Evolutionary conservation across 306 rosid genomes (phyloP), one percentile per base, ranked within the genome.

Genomic region (Lathyrus oleraceus): DNA sequence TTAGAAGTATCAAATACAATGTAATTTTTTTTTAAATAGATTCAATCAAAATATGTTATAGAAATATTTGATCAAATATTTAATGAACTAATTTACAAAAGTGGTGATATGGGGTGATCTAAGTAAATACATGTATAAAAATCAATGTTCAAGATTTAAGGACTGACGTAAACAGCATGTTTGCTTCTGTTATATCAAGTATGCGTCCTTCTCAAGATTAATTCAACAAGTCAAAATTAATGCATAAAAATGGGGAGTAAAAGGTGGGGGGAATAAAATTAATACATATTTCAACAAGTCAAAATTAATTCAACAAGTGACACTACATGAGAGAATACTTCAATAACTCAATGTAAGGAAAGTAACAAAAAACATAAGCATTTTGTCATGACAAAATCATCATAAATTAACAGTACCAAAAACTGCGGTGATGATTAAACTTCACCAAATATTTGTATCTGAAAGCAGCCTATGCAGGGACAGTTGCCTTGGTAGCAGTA

Each of bases 401-500:
- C 25, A 32, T 44, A 19, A 19, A 65, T 19, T 28, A 75, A n/a
- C 51, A 45, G 15, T 15, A 28, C 27, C 61, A 58, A 67, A 74
- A 67, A 20, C 43, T 57, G 49, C 16, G 42, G 65, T 23, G 65
- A 10, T 15, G 68, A 30, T 28, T 19, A 44, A 65, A 56, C 40
- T 44, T 65, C 66, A 65, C 14, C 73, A 65, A 56, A 74, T 65
- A 32, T 65, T 10, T 27, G 19, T 20, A 28, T 53, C 64, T 4
- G 47, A 54, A 11, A 25, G 27, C 49, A 65, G 54, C 40, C 49
- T 74, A 79, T 1, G 40, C 76, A 4, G 60, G 19, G 4, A 42
- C 65, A 15, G 72, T 36, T 49, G 79, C 60, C 73, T 79, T 79
- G 2, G 83, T 16, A 61, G 69, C 79, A 27, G 64, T 25, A 19